Evolutionary conservation across 208 protist genomes (phyloP).

Genomic region (Trypanosoma platydactyli): DNA sequence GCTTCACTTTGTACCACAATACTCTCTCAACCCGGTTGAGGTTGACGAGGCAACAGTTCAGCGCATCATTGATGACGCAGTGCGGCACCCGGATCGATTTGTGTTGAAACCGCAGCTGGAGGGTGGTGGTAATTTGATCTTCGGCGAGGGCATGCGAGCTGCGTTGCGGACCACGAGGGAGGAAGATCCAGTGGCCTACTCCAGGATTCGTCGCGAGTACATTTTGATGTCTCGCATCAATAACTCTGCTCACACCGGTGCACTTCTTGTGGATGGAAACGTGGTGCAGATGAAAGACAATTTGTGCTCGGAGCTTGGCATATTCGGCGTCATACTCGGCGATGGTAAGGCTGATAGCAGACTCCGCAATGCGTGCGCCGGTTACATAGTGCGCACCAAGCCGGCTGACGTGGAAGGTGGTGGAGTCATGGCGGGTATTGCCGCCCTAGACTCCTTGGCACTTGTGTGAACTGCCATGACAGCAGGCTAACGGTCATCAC

Average conservation of each 20-base stretch:
- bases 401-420: conserved; percentile 87
- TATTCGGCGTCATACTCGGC: conserved; percentile 80
- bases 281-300: conserved; percentile 55
- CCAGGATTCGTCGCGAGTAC: conserved; percentile 73
- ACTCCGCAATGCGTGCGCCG: conserved; percentile 59
- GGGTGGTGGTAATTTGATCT: conserved; percentile 93
- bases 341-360: conserved; percentile 28
- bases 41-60: conserved; percentile 39
- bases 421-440: conserved; percentile 93
- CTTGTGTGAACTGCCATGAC: conserved; percentile 6
- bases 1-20: conserved; percentile 85
- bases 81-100: conserved; percentile 69
- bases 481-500: too few species aligned
- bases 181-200: conserved; percentile 31
- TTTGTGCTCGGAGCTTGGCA: conserved; percentile 87
- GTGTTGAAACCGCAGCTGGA: conserved; percentile 97
- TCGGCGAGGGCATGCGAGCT: conserved; percentile 65
- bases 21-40: conserved; percentile 82
- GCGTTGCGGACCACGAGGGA: conserved; percentile 37
- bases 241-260: conserved; percentile 46
- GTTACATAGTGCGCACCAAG: conserved; percentile 93
- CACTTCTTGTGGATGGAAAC: conserved; percentile 56
- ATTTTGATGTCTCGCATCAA: conserved; percentile 92
- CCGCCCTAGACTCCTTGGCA: conserved; percentile 84
- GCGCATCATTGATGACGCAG: conserved; percentile 63